Percentiles rank a stretch among this genome's conserved stretches.
phyloP scores from a whole-genome alignment of 1,284 basidiomycete genomes.

The Moesziomyces sp. region DNA sequence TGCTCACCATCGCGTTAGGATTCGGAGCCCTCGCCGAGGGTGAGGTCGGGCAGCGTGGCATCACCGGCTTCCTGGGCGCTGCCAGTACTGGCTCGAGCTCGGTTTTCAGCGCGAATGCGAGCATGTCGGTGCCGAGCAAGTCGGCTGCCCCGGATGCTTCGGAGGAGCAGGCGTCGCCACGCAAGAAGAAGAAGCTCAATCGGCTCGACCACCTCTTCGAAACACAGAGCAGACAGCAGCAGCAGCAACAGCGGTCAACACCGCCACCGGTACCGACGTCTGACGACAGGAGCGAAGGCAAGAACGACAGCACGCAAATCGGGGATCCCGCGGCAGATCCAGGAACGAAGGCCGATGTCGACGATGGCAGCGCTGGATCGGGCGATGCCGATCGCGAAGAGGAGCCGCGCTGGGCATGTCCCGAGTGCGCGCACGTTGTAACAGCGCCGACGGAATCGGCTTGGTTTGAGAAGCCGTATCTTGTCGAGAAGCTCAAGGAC shows the following conservation, averaged over 20 bases:
- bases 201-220: slow-evolving; percentile 30
- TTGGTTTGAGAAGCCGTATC: slow-evolving; percentile 41
- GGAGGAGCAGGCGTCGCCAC: slow-evolving; percentile 15
- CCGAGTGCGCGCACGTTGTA: slow-evolving; percentile 44
- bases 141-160: slow-evolving; percentile 6
- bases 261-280: neutral
- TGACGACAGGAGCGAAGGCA: slow-evolving; percentile 1
- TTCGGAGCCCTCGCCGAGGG: slow-evolving; percentile 84
- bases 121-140: slow-evolving; percentile 55
- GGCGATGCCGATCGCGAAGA: slow-evolving; percentile 11
- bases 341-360: neutral
- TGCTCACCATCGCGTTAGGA: slow-evolving; percentile 79
- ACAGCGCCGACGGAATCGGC: slow-evolving; percentile 24
- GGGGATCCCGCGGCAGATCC: neutral
- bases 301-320: neutral
- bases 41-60: slow-evolving; percentile 84
- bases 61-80: slow-evolving; percentile 81
- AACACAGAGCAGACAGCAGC: slow-evolving; percentile 22
- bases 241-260: slow-evolving; percentile 2
- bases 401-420: slow-evolving; percentile 46
- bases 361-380: neutral
- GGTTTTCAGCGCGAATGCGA: neutral
- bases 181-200: slow-evolving; percentile 41
- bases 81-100: slow-evolving; percentile 52
- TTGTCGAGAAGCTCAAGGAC: slow-evolving; percentile 43